Evolutionary conservation across 1,284 basidiomycete species (phyloP).

Genomic region (Rhodotorula sp.): DNA sequence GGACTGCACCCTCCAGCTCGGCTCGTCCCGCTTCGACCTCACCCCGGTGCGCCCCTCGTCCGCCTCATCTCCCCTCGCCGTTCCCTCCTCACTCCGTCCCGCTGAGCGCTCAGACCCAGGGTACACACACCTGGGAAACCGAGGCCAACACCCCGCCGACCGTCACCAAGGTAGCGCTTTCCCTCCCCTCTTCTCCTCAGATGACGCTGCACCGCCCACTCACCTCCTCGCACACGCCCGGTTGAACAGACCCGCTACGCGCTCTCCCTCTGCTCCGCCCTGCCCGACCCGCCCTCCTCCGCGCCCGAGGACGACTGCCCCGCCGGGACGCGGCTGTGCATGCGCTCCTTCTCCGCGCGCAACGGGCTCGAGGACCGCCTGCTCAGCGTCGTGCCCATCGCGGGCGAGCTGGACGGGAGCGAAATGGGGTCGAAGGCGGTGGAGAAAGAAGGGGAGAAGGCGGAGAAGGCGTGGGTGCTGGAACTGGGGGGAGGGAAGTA

Average conservation of each 20-base stretch:
- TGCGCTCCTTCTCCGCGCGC: slow-evolving; percentile 15
- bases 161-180: slow-evolving; percentile 24
- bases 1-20: slow-evolving; percentile 24
- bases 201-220: neutral
- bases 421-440: neutral
- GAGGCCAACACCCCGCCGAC: slow-evolving; percentile 30
- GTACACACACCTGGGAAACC: slow-evolving; percentile 15
- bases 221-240: neutral
- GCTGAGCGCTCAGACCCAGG: slow-evolving; percentile 21
- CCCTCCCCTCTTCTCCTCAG: too few species aligned
- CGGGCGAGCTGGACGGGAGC: neutral
- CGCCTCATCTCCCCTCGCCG: neutral
- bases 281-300: slow-evolving; percentile 13
- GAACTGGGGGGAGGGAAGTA: slow-evolving; percentile 30
- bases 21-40: slow-evolving; percentile 11
- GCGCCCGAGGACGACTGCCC: slow-evolving; percentile 33
- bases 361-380: slow-evolving; percentile 30
- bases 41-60: neutral
- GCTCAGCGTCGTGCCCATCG: slow-evolving; percentile 35
- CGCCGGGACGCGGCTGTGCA: slow-evolving; percentile 34
- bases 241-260: slow-evolving; percentile 26
- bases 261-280: slow-evolving; percentile 30
- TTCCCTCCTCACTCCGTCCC: too few species aligned
- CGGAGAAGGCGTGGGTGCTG: slow-evolving; percentile 21
- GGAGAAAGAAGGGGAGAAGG: slow-evolving; percentile 6